phyloP scores from a whole-genome alignment of 2,329 filamentous ascomycete genomes.

The Fusarium stilboides region DNA sequence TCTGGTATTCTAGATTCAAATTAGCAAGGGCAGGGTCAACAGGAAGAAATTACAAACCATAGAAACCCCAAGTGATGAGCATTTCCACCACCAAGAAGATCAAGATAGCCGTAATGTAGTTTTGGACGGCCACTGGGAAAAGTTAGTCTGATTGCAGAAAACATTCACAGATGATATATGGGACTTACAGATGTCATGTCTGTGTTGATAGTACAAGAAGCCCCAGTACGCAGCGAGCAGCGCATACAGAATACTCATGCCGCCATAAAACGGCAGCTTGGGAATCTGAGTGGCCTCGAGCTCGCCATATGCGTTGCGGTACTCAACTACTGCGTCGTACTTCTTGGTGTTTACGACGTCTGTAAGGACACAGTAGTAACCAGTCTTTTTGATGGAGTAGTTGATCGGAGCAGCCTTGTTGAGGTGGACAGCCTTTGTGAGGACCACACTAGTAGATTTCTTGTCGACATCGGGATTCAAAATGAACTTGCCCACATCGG shows the following conservation, averaged over 20 bases:
- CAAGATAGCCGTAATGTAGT: constrained; percentile 98
- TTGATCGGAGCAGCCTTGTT: constrained; percentile 81
- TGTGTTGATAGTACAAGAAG: constrained; percentile 95
- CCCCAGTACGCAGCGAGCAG: constrained; percentile 88
- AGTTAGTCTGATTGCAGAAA: constrained; percentile 17
- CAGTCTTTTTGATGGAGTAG: constrained; percentile 89
- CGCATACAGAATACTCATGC: constrained; percentile 92
- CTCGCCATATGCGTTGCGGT: constrained; percentile 96
- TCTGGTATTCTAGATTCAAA: constrained; percentile 82
- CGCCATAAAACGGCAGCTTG: constrained; percentile 97
- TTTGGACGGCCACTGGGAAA: constrained; percentile 86
- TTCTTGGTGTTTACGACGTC: constrained; percentile 76
- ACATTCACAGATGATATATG: neutral
- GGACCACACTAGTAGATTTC: constrained; percentile 78
- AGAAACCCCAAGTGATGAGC: constrained; percentile 99
- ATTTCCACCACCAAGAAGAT: constrained; percentile 96
- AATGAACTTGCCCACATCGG: constrained; percentile 89
- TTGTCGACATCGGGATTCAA: constrained; percentile 82
- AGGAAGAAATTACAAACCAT: constrained; percentile 69
- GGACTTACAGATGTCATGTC: constrained; percentile 84
- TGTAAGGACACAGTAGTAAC: constrained; percentile 95
- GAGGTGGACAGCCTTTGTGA: constrained; percentile 86
- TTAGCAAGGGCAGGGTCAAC: constrained; percentile 44
- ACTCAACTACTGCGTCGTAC: constrained; percentile 88
- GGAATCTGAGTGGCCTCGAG: constrained; percentile 95